These are phyloP conservation scores for Microdochium nivale DNA, from an alignment of 2,329 filamentous ascomycete species.

Conservation along the genomic window DNA sequence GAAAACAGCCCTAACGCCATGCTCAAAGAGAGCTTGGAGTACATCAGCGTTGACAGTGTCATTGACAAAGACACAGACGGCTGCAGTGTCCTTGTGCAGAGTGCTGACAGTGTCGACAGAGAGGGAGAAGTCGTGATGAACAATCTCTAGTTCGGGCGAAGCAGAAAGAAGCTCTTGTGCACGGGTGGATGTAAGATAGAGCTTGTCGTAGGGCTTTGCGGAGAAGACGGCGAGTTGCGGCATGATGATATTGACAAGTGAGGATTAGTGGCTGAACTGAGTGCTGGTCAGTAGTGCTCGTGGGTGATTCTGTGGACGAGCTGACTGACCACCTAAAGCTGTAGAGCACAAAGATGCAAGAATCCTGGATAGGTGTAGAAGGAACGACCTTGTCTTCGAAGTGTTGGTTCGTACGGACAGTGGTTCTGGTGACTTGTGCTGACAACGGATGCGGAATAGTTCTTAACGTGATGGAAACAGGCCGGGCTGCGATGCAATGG, in stretches of 20 bases:
- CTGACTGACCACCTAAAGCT: no score
- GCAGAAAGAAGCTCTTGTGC: conserved; percentile 17
- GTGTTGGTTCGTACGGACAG: no score
- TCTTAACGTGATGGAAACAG: no score
- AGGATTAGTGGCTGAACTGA: no score
- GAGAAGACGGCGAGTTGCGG: conserved; percentile 55
- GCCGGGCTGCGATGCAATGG: no score
- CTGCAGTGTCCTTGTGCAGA: conserved; percentile 42
- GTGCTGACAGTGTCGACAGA: conserved; percentile 41
- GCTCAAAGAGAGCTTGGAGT: conserved; percentile 36
- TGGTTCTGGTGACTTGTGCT: no score
- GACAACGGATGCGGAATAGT: no score
- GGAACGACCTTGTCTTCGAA: no score
- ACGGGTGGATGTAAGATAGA: conserved; percentile 38
- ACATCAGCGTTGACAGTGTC: conserved; percentile 45
- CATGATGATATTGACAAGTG: not conserved
- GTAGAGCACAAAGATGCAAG: no score
- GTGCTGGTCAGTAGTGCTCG: no score
- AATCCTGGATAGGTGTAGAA: no score
- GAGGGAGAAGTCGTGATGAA: conserved; percentile 51
- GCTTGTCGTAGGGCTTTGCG: conserved; percentile 54
- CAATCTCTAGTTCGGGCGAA: conserved; percentile 34
- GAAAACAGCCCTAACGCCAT: conserved; percentile 49
- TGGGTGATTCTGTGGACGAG: no score
- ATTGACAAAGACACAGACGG: conserved; percentile 63